Conservation (phyloP, 2,329 filamentous ascomycete species). For the Metarhizium robertsii region DNA sequence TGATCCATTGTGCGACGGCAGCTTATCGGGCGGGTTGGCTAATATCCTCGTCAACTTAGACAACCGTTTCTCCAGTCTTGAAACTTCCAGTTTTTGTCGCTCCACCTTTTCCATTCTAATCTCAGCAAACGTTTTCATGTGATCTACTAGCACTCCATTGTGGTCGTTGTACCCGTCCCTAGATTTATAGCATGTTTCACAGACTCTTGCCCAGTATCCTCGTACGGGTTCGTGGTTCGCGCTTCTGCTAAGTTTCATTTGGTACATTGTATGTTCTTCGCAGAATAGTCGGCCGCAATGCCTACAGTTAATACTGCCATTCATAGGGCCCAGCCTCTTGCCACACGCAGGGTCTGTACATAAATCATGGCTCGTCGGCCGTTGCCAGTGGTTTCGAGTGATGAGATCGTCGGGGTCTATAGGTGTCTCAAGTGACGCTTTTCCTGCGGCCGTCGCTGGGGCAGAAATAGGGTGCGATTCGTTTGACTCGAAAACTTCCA, state of each 20-base stretch:
- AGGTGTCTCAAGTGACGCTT: constrained; percentile 30
- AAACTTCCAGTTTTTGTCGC: constrained; percentile 77
- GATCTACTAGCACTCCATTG: constrained; percentile 60
- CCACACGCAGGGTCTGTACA: constrained; percentile 86
- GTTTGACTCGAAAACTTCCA: constrained; percentile 92
- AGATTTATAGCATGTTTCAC: constrained; percentile 98
- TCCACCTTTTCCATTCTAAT: constrained; percentile 73
- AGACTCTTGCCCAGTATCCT: constrained; percentile 89
- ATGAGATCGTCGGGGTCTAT: constrained; percentile 85
- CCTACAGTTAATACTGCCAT: constrained; percentile 84
- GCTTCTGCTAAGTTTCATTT: constrained; percentile 91
- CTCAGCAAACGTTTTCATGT: constrained; percentile 59
- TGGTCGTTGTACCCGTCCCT: constrained; percentile 93
- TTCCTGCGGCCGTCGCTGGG: constrained; percentile 24
- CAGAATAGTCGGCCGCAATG: constrained; percentile 92
- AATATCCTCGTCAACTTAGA: constrained; percentile 83
- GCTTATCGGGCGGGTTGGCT: constrained; percentile 62
- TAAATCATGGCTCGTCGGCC: constrained; percentile 59
- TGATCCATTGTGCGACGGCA: constrained; percentile 38
- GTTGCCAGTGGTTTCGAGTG: constrained; percentile 82
- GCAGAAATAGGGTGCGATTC: constrained; percentile 41
- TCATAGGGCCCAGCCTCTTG: constrained; percentile 66
- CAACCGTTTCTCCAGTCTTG: constrained; percentile 80
- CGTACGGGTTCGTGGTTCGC: constrained; percentile 83
- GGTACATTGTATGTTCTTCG: constrained; percentile 98